A percentile compares a stretch with the other conserved stretches of the same genome.
These are phyloP conservation scores for Catenaria anguillulae DNA, from an alignment of 371 early-diverging fungal genomes.

Conservation along the genomic window DNA sequence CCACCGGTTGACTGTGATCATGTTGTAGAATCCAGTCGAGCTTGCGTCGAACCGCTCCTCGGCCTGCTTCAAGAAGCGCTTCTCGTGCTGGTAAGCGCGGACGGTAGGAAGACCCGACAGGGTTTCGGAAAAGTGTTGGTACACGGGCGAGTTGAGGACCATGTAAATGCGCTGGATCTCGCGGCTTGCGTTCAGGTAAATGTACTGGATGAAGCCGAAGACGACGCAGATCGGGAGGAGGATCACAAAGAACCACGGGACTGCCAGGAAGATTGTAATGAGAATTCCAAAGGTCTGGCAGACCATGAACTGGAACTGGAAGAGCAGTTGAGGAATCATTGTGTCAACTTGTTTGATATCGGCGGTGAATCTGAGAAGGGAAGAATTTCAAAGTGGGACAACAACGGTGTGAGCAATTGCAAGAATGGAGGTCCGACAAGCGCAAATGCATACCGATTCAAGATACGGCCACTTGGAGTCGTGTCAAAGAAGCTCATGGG, in stretches of 20 bases:
- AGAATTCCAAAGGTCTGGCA: constrained; percentile 26
- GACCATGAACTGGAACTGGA: not conserved
- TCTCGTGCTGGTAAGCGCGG: constrained; percentile 36
- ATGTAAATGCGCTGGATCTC: constrained; percentile 60
- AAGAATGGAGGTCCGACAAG: too few species aligned
- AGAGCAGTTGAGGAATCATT: not conserved
- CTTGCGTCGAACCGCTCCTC: not conserved
- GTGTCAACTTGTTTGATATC: not conserved
- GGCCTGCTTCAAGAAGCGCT: not conserved
- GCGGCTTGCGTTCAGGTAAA: constrained; percentile 55
- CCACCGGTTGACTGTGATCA: constrained; percentile 10
- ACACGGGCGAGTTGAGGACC: constrained; percentile 50
- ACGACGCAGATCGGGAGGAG: constrained; percentile 39
- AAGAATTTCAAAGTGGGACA: too few species aligned
- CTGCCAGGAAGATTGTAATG: constrained; percentile 37
- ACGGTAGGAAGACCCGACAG: constrained; percentile 59
- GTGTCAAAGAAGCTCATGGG: constrained; percentile 44
- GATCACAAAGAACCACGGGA: constrained; percentile 40
- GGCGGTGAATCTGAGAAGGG: constrained; percentile 39
- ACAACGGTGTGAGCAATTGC: too few species aligned
- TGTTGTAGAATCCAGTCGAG: not conserved
- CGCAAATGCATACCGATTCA: too few species aligned
- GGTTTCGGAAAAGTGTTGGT: constrained; percentile 46
- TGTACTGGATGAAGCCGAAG: constrained; percentile 48
- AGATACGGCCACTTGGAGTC: constrained; percentile 69